phyloP scores from a whole-genome alignment of 352 stramenopile species.

The Phytophthora syringae region DNA sequence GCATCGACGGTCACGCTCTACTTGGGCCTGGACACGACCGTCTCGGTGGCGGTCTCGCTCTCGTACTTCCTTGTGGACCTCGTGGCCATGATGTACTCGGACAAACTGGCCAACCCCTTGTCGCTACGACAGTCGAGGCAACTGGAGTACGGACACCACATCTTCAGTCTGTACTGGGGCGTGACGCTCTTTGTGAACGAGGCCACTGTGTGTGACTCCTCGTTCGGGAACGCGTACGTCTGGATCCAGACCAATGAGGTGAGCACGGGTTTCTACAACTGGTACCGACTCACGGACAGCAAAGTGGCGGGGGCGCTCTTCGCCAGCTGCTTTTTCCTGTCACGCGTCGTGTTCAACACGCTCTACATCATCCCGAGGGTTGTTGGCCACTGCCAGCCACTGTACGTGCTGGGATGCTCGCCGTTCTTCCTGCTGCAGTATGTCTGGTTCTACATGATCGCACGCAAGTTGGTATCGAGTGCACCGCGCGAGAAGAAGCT shows the following conservation, averaged over 20 bases:
- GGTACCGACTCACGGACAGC: slow-evolving; percentile 75
- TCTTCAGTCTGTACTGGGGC: slow-evolving; percentile 72
- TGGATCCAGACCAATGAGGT: slow-evolving; percentile 88
- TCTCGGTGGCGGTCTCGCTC: slow-evolving; percentile 66
- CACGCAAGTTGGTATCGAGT: slow-evolving; percentile 50
- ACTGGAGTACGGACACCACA: slow-evolving; percentile 81
- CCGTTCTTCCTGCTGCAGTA: slow-evolving; percentile 82
- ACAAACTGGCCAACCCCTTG: slow-evolving; percentile 47
- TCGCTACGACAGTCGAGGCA: slow-evolving; percentile 52
- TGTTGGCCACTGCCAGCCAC: slow-evolving; percentile 46
- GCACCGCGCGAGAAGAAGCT: slow-evolving; percentile 7
- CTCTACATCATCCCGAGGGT: slow-evolving; percentile 65
- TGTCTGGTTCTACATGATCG: slow-evolving; percentile 80
- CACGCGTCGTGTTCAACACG: slow-evolving; percentile 75
- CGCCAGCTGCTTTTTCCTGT: slow-evolving; percentile 67
- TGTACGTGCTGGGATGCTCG: slow-evolving; percentile 60
- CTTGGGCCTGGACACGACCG: slow-evolving; percentile 53
- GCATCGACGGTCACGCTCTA: slow-evolving; percentile 52
- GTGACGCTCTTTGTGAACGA: slow-evolving; percentile 67
- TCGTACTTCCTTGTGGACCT: slow-evolving; percentile 79
- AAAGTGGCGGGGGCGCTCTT: slow-evolving; percentile 62
- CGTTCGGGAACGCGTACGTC: slow-evolving; percentile 76
- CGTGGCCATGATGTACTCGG: slow-evolving; percentile 59
- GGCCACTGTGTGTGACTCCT: slow-evolving; percentile 50
- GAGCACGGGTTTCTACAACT: slow-evolving; percentile 85